Conservation (phyloP, 2,329 filamentous ascomycete genomes). For the Exophiala sideris region DNA sequence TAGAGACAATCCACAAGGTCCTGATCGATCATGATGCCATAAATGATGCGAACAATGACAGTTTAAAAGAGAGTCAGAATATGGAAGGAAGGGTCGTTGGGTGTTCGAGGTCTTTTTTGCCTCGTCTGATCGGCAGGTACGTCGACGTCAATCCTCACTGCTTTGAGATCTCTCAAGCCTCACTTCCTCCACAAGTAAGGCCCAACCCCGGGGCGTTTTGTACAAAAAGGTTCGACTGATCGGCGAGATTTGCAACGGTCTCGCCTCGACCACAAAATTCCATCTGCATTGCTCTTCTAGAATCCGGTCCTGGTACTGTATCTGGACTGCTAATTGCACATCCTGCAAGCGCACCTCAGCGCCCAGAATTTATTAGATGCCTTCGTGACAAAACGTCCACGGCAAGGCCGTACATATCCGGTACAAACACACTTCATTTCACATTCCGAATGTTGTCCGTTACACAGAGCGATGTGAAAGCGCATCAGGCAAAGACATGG, state of each 20-base stretch:
- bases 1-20: too few relatives aligned
- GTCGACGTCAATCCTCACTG: too few relatives aligned
- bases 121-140: not conserved
- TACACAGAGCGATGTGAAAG: not conserved
- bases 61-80: too few relatives aligned
- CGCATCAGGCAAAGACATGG: constrained; percentile 1
- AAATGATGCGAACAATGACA: too few relatives aligned
- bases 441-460: not conserved
- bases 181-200: not conserved
- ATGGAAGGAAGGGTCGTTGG: not conserved
- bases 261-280: constrained; percentile 7
- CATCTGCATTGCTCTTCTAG: constrained; percentile 12
- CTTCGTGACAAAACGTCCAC: too few relatives aligned
- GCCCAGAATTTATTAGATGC: too few relatives aligned
- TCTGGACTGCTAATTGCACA: not conserved
- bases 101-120: not conserved
- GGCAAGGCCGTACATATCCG: too few relatives aligned
- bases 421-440: not conserved
- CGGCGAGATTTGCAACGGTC: constrained; percentile 8
- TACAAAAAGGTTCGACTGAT: not conserved
- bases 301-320: constrained; percentile 6
- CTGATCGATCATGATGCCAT: too few relatives aligned
- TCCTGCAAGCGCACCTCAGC: not conserved
- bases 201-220: too few relatives aligned
- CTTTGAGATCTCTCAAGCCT: not conserved